These are phyloP conservation scores for Botrytis paeoniae DNA, from an alignment of 2,329 filamentous ascomycete genomes.

Conservation along the genomic window DNA sequence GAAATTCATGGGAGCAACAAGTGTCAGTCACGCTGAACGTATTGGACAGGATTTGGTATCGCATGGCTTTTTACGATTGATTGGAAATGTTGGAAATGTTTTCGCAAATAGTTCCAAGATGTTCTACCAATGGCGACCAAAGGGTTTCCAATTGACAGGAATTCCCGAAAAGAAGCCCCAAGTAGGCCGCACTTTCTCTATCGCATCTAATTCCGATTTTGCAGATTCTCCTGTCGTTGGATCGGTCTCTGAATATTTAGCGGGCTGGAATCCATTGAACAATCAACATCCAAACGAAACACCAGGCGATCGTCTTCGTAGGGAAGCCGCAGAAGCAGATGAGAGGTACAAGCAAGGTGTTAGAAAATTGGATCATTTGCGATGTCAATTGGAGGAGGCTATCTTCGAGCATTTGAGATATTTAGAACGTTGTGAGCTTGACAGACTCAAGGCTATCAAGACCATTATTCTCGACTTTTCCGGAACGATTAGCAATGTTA, in stretches of 20 bases:
- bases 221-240: conserved; percentile 79
- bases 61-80: conserved; percentile 80
- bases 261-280: conserved; percentile 90
- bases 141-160: conserved; percentile 83
- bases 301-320: conserved; percentile 75
- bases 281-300: conserved; percentile 92
- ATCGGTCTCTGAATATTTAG: conserved; percentile 82
- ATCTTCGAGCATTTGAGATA: conserved; percentile 92
- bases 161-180: conserved; percentile 82
- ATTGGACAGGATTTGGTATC: conserved; percentile 91
- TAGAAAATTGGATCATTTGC: conserved; percentile 80
- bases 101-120: conserved; percentile 98
- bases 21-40: conserved; percentile 84
- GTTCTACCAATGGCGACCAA: conserved; percentile 96
- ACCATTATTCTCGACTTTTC: conserved; percentile 97
- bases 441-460: conserved; percentile 96
- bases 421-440: conserved; percentile 94
- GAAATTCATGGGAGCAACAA: conserved; percentile 78
- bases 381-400: conserved; percentile 92
- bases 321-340: conserved; percentile 86
- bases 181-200: conserved; percentile 71
- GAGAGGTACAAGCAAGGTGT: conserved; percentile 89
- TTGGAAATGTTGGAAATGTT: conserved; percentile 90
- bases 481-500: conserved; percentile 94
- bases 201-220: conserved; percentile 56